These are phyloP conservation scores for Cinnamomum micranthum DNA, from an alignment of 164 flowering plant genomes.

Conservation along the genomic window DNA sequence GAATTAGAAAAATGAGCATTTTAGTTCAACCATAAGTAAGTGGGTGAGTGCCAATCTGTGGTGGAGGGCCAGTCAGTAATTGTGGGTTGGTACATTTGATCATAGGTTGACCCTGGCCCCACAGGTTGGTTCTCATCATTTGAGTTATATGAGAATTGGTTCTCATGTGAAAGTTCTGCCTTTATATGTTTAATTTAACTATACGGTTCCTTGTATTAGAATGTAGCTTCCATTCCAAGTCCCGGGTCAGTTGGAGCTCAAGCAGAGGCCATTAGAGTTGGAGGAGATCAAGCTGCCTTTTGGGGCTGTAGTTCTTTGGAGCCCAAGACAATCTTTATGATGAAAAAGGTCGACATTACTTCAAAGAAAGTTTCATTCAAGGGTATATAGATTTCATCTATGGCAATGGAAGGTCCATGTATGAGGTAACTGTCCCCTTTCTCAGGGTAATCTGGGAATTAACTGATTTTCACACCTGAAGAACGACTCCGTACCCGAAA, in stretches of 20 bases:
- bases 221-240: conserved; percentile 76
- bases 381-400: conserved; percentile 93
- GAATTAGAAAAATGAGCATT: too few relatives aligned
- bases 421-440: conserved; percentile 48
- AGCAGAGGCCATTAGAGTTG: conserved; percentile 80
- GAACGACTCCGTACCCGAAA: too few relatives aligned
- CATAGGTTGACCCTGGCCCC: too few relatives aligned
- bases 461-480: too few relatives aligned
- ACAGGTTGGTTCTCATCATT: too few relatives aligned
- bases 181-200: too few relatives aligned
- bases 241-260: conserved; percentile 88
- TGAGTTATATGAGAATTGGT: background rate
- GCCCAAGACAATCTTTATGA: conserved; percentile 95
- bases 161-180: background rate
- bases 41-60: too few relatives aligned
- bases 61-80: too few relatives aligned
- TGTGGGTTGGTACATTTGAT: too few relatives aligned
- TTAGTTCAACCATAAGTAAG: too few relatives aligned
- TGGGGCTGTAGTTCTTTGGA: conserved; percentile 96
- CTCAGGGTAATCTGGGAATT: too few relatives aligned
- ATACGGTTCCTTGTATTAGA: conserved; percentile 28
- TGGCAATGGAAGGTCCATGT: conserved; percentile 75
- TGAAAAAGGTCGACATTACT: conserved; percentile 87
- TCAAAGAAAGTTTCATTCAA: conserved; percentile 82
- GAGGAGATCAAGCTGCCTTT: conserved; percentile 78